Percentiles rank a stretch among this genome's conserved stretches.
Conservation (phyloP, 2,329 filamentous ascomycete genomes). For the Cercospora canescens region DNA sequence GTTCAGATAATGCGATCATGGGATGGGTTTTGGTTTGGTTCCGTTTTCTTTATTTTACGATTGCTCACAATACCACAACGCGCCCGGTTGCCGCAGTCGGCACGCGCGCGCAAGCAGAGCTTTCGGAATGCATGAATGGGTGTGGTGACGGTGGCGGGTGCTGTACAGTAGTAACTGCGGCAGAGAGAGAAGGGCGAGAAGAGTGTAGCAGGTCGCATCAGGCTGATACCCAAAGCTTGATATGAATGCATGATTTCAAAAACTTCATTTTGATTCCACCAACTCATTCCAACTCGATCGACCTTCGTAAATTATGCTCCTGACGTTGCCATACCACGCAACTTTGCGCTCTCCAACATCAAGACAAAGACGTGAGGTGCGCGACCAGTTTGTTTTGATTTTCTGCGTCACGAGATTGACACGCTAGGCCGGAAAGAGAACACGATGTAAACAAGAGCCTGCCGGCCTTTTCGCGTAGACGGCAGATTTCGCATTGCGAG, state of each 20-base stretch:
- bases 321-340: neutral
- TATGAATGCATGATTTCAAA: conserved; percentile 39
- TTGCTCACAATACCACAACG: conserved; percentile 32
- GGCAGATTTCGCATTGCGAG: neutral
- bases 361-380: conserved; percentile 7
- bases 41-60: conserved; percentile 26
- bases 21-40: conserved; percentile 39
- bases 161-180: conserved; percentile 38
- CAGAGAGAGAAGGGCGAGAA: conserved; percentile 20
- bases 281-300: neutral
- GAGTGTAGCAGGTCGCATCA: conserved; percentile 25
- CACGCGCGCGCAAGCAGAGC: conserved; percentile 23
- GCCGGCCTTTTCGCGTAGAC: no score
- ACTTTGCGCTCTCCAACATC: neutral
- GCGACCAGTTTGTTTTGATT: conserved; percentile 11
- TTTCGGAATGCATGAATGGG: conserved; percentile 22
- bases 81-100: conserved; percentile 24
- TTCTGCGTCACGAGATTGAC: conserved; percentile 9
- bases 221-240: conserved; percentile 23
- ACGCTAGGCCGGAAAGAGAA: conserved; percentile 4
- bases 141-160: conserved; percentile 1
- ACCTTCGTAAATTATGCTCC: neutral
- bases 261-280: conserved; percentile 1
- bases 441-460: neutral
- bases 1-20: conserved; percentile 55